phyloP scores from a whole-genome alignment of 495 filamentous ascomycete genomes.

The Aspergillus biplanus region DNA sequence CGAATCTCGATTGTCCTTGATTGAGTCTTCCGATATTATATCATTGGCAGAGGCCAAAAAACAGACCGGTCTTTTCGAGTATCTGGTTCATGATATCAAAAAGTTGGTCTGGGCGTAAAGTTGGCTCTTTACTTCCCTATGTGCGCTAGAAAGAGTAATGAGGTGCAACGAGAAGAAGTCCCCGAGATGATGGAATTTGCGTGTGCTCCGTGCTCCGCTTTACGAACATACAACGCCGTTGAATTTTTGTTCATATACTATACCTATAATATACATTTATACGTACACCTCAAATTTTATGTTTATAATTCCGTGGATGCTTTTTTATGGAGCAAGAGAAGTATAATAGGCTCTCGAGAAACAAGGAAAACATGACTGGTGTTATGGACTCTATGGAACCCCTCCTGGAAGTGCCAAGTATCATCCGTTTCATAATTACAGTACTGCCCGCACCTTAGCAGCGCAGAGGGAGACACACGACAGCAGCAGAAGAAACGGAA shows the following conservation, averaged over 20 bases:
- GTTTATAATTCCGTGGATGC: neutral
- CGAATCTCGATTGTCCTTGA: slow-evolving; percentile 28
- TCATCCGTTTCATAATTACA: neutral
- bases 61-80: slow-evolving; percentile 84
- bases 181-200: neutral
- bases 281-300: neutral
- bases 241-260: neutral
- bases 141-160: neutral
- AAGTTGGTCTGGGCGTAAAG: slow-evolving; percentile 84
- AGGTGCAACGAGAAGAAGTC: neutral
- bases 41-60: slow-evolving; percentile 81
- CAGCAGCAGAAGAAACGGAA: neutral
- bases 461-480: neutral
- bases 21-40: slow-evolving; percentile 79
- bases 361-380: too few species aligned
- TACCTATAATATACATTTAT: neutral
- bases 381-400: neutral
- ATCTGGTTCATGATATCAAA: slow-evolving; percentile 83
- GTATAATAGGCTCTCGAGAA: too few species aligned
- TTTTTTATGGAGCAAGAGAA: too few species aligned
- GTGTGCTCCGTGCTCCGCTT: neutral
- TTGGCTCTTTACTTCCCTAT: neutral
- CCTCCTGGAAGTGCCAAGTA: neutral
- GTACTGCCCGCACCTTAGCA: slow-evolving; percentile 4
- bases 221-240: neutral